phyloP scores from a whole-genome alignment of 2,329 filamentous ascomycete genomes.

The Aureobasidium sp. region DNA sequence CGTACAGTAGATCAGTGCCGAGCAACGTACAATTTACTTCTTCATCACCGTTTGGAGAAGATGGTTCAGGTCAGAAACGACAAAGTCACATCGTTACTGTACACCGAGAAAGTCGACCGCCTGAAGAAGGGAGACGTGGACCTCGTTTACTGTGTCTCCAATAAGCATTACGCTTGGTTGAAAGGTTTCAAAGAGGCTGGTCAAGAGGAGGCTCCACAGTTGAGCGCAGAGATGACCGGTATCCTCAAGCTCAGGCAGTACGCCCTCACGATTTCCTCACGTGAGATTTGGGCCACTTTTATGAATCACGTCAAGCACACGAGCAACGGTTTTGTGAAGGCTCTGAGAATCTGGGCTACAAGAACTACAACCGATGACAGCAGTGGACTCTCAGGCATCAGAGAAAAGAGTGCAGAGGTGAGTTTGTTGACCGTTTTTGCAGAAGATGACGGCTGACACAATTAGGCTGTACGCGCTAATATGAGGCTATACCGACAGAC shows the following conservation, averaged over 20 bases:
- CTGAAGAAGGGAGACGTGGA: slow-evolving; percentile 17
- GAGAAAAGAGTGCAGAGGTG: background rate
- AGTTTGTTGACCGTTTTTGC: no score
- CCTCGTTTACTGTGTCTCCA: slow-evolving; percentile 23
- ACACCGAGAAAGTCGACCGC: slow-evolving; percentile 12
- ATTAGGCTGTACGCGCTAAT: background rate
- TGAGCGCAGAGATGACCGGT: slow-evolving; percentile 20
- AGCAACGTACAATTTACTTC: background rate
- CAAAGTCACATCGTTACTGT: slow-evolving; percentile 10
- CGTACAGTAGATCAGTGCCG: no score
- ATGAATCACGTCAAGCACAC: background rate
- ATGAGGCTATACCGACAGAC: background rate
- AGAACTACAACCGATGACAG: background rate
- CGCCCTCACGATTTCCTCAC: slow-evolving; percentile 17
- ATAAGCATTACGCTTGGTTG: slow-evolving; percentile 22
- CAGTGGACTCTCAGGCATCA: background rate
- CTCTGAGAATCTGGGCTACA: background rate
- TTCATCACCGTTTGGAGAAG: background rate
- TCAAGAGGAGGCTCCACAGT: background rate
- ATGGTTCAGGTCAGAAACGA: slow-evolving; percentile 21
- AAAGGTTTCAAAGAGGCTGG: slow-evolving; percentile 14
- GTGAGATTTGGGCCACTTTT: background rate
- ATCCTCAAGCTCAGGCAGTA: slow-evolving; percentile 21
- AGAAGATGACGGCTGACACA: no score
- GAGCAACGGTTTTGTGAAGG: background rate